Evolutionary conservation across 208 protist genomes (phyloP), one percentile per base, ranked within the genome.

Genomic region (Lotmaria passim): DNA sequence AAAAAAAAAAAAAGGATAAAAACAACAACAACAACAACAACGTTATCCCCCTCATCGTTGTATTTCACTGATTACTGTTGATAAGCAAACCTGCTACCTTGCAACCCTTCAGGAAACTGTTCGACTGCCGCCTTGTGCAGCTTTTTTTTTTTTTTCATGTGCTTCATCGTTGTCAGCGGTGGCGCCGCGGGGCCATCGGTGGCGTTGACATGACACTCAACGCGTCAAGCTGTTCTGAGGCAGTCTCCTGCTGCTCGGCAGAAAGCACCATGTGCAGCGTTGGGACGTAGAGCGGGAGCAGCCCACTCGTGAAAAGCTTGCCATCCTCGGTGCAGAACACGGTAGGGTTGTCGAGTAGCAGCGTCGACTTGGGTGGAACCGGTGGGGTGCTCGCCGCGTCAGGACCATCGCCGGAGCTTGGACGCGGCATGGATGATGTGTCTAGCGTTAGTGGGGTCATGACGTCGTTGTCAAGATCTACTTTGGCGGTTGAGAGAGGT

Each of bases 391-490:
- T 23, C 33, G 36, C 44, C 0, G 59, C 59, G 34, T 17, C 41
- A 4, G 28, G 12, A n/a, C 19, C 44, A 7, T 60, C n/a, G 26
- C 34, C 38, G 24, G 33, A 44, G n/a, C 41, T 28, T 4, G 23
- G 21, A 24, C 34, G 41, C n/a, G 53, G 61, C 61, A 69, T 63
- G 2, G 70, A 21, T 19, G 70, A 43, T 33, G 56, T 48, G 21
- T 69, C 71, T 7, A 91, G 72, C 36, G 66, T 65, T 15, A 87
- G 70, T 21, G 82, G 82, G 1, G 79, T 67, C 85, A 87, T 87
- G n/a, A 81, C 75, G 2, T 64, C 47, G 0, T 64, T 43, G 0
- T 71, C 26, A 4, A 17, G 26, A 7, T 28, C 48, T 4, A 43
- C 26, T 12, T 66, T 17, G 64, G 57, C 57, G 57, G 17, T 21